phyloP scores from a whole-genome alignment of 2,329 filamentous ascomycete species.

The Fusarium sp. region DNA sequence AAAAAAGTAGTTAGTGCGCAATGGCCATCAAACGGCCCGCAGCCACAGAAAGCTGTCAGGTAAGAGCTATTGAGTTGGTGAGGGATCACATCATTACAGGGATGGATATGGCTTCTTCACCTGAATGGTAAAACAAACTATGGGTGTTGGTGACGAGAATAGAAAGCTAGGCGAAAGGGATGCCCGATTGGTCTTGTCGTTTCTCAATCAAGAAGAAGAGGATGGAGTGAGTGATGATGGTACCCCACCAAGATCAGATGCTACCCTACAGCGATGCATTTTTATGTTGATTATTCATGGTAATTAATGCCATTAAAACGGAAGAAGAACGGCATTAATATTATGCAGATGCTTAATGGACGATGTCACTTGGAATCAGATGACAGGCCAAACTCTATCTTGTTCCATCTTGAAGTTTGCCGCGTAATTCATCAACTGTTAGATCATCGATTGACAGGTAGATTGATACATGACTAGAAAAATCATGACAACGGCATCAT shows the following conservation, averaged over 20 bases:
- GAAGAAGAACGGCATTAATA: neutral
- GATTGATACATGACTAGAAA: too few species aligned
- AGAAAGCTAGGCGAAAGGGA: neutral
- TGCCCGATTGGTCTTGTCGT: neutral
- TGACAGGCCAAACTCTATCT: neutral
- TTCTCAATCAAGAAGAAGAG: neutral
- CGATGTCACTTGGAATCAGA: neutral
- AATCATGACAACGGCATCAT: neutral
- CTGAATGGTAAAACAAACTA: constrained; percentile 27
- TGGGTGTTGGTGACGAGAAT: neutral
- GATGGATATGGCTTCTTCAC: constrained; percentile 6
- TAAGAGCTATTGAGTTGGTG: neutral
- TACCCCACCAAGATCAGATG: neutral
- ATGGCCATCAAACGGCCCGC: constrained; percentile 16
- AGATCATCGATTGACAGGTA: accelerated
- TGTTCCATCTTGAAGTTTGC: too few species aligned
- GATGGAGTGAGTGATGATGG: neutral
- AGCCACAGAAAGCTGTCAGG: constrained; percentile 5
- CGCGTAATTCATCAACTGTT: accelerated
- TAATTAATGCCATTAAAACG: neutral
- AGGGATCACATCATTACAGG: constrained; percentile 13
- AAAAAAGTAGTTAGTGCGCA: neutral
- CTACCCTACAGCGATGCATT: constrained; percentile 3
- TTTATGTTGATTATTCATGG: neutral
- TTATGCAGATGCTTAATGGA: neutral